A percentile compares a stretch with the other conserved stretches of the same genome.
phyloP scores from a whole-genome alignment of 2,329 filamentous ascomycete species.

The Talaromyces sp. region DNA sequence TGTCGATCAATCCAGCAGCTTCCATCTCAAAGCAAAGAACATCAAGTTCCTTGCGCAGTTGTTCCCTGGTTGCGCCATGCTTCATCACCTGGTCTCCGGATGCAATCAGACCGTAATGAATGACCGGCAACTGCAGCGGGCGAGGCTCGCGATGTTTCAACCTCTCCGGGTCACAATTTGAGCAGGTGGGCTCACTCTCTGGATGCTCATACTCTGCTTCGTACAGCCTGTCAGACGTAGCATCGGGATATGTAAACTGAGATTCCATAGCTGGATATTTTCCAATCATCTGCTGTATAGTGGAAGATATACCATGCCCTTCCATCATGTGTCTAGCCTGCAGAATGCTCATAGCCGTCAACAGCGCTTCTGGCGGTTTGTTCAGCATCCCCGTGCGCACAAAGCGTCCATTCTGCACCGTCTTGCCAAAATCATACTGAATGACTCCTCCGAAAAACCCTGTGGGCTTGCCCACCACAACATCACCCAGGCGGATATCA shows the following conservation, averaged over 20 bases:
- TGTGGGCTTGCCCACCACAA: constrained; percentile 14
- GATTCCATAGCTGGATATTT: not conserved
- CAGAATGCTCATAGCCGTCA: constrained; percentile 3
- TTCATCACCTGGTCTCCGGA: constrained; percentile 2
- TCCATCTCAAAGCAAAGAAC: constrained; percentile 5
- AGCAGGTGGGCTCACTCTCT: not conserved
- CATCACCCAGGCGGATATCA: constrained; percentile 11
- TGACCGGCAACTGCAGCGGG: not conserved
- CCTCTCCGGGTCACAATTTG: not conserved
- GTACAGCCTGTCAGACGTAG: not conserved
- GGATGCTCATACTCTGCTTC: constrained; percentile 5
- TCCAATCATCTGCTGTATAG: not conserved
- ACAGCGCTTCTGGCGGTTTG: constrained; percentile 9
- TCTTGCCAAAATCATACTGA: constrained; percentile 15
- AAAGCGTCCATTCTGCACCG: constrained; percentile 5
- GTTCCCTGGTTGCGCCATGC: not conserved
- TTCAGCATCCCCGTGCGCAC: constrained; percentile 9
- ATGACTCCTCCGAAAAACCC: constrained; percentile 10
- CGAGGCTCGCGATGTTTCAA: not conserved
- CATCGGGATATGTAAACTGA: not conserved
- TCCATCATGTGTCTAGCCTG: constrained; percentile 13
- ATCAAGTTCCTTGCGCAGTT: not conserved
- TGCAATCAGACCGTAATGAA: not conserved
- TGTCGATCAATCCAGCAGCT: not conserved
- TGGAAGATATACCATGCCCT: not conserved